Evolutionary conservation across 352 stramenopile species (phyloP).

Genomic region (Lagenidium sp.): DNA sequence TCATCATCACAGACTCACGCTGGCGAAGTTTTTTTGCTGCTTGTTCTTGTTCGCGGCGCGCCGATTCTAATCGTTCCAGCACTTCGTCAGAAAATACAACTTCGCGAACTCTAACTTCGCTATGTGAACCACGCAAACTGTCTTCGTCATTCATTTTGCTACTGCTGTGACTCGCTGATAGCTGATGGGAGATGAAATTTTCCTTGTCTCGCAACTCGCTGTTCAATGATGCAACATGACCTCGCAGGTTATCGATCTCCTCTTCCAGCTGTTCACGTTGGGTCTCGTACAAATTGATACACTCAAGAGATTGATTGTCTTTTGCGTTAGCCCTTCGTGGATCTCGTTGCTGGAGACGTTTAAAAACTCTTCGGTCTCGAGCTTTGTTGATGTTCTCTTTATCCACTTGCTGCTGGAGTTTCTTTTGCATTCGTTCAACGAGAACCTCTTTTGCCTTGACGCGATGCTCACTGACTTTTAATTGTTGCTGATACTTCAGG

Average conservation of each 20-base stretch:
- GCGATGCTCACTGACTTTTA: slow-evolving; percentile 81
- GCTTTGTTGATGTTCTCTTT: slow-evolving; percentile 56
- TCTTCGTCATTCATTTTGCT: no score
- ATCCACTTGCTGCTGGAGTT: slow-evolving; percentile 70
- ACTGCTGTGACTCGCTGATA: no score
- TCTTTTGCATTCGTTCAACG: slow-evolving; percentile 73
- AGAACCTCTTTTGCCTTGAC: slow-evolving; percentile 83
- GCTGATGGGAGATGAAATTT: slow-evolving; percentile 40
- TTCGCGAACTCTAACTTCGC: background rate
- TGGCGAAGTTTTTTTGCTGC: slow-evolving; percentile 45
- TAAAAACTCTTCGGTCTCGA: slow-evolving; percentile 48
- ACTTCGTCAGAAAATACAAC: slow-evolving; percentile 22
- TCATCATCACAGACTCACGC: slow-evolving; percentile 62
- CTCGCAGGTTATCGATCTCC: slow-evolving; percentile 58
- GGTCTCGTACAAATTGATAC: slow-evolving; percentile 59
- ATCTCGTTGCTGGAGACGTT: slow-evolving; percentile 56
- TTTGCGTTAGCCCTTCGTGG: slow-evolving; percentile 37
- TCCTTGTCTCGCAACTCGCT: slow-evolving; percentile 74
- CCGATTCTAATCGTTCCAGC: slow-evolving; percentile 62
- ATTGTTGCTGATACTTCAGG: slow-evolving; percentile 66
- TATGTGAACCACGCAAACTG: slow-evolving; percentile 4
- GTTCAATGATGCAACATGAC: slow-evolving; percentile 49
- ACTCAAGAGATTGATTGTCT: slow-evolving; percentile 61
- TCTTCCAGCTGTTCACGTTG: slow-evolving; percentile 66
- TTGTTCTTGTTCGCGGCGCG: slow-evolving; percentile 62